These are phyloP conservation scores for Stylosanthes scabra DNA, from an alignment of 331 rosid genomes.

Conservation along the genomic window DNA sequence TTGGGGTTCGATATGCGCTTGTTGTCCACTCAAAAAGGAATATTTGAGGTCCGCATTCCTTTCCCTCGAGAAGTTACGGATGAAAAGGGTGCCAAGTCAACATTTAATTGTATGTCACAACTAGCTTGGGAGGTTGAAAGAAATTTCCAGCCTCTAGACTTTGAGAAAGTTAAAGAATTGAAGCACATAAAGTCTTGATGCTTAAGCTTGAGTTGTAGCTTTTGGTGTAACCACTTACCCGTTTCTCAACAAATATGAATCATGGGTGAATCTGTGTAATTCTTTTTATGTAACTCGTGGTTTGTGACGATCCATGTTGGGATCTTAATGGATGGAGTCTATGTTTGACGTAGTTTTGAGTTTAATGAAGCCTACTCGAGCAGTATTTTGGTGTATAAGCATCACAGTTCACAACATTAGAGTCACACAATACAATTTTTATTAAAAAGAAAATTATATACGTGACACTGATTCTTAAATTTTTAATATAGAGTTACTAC, in stretches of 20 bases:
- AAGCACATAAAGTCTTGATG: conserved; percentile 59
- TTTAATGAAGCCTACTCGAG: conserved; percentile 8
- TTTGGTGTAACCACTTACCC: too few species aligned
- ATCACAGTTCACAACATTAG: too few species aligned
- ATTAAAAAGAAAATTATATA: too few species aligned
- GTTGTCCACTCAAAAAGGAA: conserved; percentile 61
- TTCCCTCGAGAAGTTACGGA: conserved; percentile 84
- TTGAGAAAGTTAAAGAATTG: conserved; percentile 72
- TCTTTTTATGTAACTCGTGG: conserved; percentile 10
- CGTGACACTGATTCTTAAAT: too few species aligned
- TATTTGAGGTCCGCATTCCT: conserved; percentile 82
- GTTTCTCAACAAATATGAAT: too few species aligned
- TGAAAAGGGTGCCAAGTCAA: conserved; percentile 88
- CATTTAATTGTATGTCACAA: conserved; percentile 92
- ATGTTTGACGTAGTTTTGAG: conserved; percentile 14
- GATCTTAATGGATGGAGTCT: conserved; percentile 19
- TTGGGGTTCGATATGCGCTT: conserved; percentile 85
- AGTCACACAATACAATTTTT: too few species aligned
- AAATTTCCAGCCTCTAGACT: conserved; percentile 64
- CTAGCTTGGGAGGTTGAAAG: conserved; percentile 96
- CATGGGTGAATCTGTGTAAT: conserved; percentile 39
- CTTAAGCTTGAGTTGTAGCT: too few species aligned
- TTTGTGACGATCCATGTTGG: conserved; percentile 16
- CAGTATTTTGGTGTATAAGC: not conserved
- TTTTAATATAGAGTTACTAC: too few species aligned